Percentiles rank a stretch among this genome's conserved stretches.
Conservation (phyloP, 495 filamentous ascomycete species). For the Clavariopsis aquatica region DNA sequence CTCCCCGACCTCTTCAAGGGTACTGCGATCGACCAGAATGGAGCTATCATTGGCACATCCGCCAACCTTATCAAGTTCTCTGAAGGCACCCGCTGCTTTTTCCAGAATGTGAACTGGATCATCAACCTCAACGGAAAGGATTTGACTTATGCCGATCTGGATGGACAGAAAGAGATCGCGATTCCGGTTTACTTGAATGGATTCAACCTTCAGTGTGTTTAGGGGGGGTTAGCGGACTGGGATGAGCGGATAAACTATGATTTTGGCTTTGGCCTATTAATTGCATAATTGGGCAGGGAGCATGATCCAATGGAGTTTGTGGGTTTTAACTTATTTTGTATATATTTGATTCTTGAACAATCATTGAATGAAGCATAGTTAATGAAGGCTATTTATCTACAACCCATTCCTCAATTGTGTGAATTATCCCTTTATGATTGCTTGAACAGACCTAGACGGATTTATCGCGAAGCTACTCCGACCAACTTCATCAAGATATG, state of each 20-base stretch:
- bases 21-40: constrained; percentile 3
- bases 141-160: constrained; percentile 1
- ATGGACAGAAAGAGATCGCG: background rate
- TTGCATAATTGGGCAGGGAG: background rate
- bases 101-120: constrained; percentile 14
- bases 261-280: background rate
- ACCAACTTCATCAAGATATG: no score
- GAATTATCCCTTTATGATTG: no score
- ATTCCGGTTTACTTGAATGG: constrained; percentile 1
- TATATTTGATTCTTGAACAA: constrained; percentile 3
- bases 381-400: background rate
- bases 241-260: background rate
- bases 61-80: constrained; percentile 12
- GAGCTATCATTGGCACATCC: background rate
- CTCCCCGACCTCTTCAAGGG: constrained; percentile 15
- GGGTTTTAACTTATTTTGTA: background rate
- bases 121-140: constrained; percentile 9
- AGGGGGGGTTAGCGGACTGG: background rate
- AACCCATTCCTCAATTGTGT: no score
- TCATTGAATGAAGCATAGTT: background rate
- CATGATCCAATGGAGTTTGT: background rate
- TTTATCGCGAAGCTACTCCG: no score
- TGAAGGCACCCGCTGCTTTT: constrained; percentile 9
- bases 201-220: constrained; percentile 15
- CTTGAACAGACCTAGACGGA: no score